Percentiles rank a stretch among this genome's conserved stretches.
These are phyloP conservation scores for Schoenoplectus triqueter DNA, from an alignment of 202 grass and related monocot genomes.

Conservation along the genomic window DNA sequence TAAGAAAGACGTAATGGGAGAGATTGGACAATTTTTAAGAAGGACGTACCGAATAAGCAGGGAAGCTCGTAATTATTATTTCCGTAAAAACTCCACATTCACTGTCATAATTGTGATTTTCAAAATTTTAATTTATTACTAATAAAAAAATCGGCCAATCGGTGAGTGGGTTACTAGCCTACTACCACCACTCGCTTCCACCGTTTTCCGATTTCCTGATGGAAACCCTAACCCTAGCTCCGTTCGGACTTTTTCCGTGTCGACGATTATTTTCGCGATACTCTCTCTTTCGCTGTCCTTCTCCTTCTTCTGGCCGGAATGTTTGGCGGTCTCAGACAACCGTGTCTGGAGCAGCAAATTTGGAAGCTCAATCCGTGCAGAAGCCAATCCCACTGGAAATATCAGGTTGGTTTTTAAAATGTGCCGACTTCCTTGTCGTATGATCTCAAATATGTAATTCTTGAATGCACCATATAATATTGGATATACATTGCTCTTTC, in stretches of 20 bases:
- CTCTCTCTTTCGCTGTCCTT: background rate
- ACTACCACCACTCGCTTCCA: background rate
- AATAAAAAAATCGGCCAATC: too few relatives aligned
- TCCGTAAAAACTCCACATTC: too few relatives aligned
- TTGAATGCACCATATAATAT: background rate
- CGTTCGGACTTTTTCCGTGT: background rate
- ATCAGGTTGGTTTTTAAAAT: constrained; percentile 1
- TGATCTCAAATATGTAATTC: background rate
- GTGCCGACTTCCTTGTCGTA: background rate
- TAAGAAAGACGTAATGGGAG: too few relatives aligned
- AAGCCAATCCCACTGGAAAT: constrained; percentile 10
- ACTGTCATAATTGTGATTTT: too few relatives aligned
- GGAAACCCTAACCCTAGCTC: constrained; percentile 46
- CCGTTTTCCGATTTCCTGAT: constrained; percentile 25
- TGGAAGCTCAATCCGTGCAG: constrained; percentile 16
- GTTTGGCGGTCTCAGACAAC: constrained; percentile 8
- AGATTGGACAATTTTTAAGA: too few relatives aligned
- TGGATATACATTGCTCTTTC: background rate
- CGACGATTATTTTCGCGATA: constrained; percentile 11
- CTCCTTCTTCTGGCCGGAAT: background rate
- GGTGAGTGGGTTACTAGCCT: too few relatives aligned
- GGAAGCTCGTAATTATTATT: too few relatives aligned
- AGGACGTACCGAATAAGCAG: too few relatives aligned
- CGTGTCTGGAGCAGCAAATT: background rate
- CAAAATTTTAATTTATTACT: too few relatives aligned